These are phyloP conservation scores for Colletotrichum zoysiae DNA, from an alignment of 2,329 filamentous ascomycete genomes.

Conservation along the genomic window DNA sequence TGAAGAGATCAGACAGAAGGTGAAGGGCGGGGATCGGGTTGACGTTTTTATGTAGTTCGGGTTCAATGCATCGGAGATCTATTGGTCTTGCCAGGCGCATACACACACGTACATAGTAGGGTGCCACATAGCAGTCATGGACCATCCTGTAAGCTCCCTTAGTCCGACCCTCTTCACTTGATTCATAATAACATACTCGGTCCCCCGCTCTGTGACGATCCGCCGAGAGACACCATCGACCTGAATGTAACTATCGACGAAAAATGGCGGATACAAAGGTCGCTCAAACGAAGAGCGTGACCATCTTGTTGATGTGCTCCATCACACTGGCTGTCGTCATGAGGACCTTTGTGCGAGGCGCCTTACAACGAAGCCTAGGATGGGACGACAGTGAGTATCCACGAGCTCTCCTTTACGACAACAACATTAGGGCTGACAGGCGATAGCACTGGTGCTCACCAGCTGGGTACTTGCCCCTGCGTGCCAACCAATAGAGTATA, in stretches of 20 bases:
- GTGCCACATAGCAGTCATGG: slow-evolving; percentile 33
- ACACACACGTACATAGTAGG: slow-evolving; percentile 9
- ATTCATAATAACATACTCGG: slow-evolving; percentile 27
- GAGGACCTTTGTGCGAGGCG: slow-evolving; percentile 38
- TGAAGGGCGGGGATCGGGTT: slow-evolving; percentile 18
- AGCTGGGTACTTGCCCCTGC: slow-evolving; percentile 33
- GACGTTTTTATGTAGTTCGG: slow-evolving; percentile 10
- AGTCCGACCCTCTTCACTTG: not conserved
- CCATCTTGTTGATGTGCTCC: slow-evolving; percentile 33
- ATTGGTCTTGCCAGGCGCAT: slow-evolving; percentile 17
- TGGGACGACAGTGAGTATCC: slow-evolving; percentile 41
- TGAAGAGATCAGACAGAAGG: slow-evolving; percentile 38
- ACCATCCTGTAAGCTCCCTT: slow-evolving; percentile 17
- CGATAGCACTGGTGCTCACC: slow-evolving; percentile 34
- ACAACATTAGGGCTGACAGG: slow-evolving; percentile 10
- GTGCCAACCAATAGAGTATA: too few relatives aligned
- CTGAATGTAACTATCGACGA: slow-evolving; percentile 29
- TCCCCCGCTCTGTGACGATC: slow-evolving; percentile 6
- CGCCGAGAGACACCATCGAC: slow-evolving; percentile 23
- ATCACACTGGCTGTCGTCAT: slow-evolving; percentile 35
- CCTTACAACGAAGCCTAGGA: slow-evolving; percentile 33
- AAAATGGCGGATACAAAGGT: slow-evolving; percentile 40
- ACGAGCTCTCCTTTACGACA: not conserved
- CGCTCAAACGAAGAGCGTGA: slow-evolving; percentile 36
- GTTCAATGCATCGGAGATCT: slow-evolving; percentile 27